Evolutionary conservation across 1,284 basidiomycete genomes (phyloP).

Genomic region (Marasmius oreades): DNA sequence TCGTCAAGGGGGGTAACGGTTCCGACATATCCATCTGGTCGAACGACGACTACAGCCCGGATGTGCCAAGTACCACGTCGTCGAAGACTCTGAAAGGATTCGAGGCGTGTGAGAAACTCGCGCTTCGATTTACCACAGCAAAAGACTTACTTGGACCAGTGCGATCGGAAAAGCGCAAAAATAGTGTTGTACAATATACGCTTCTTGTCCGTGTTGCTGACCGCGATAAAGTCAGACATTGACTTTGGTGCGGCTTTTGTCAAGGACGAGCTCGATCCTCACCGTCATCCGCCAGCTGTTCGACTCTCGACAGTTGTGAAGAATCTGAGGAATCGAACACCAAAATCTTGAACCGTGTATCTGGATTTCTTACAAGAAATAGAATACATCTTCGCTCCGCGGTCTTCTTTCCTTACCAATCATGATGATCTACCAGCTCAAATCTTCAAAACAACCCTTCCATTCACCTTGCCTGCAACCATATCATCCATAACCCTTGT

Average conservation of each 20-base stretch:
- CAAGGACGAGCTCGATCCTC: constrained; percentile 34
- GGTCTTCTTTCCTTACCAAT: neutral
- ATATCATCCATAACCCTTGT: constrained; percentile 31
- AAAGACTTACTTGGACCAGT: constrained; percentile 65
- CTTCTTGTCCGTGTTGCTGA: constrained; percentile 45
- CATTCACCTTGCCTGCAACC: constrained; percentile 28
- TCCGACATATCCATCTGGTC: constrained; percentile 76
- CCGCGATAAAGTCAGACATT: constrained; percentile 54
- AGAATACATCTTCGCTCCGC: too few relatives aligned
- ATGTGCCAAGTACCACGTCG: constrained; percentile 52
- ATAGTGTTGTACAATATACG: constrained; percentile 44
- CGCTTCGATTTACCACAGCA: neutral
- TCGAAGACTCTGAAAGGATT: constrained; percentile 39
- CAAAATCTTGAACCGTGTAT: constrained; percentile 71
- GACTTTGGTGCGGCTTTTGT: constrained; percentile 29
- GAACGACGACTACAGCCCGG: constrained; percentile 60
- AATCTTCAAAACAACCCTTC: constrained; percentile 27
- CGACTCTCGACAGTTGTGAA: constrained; percentile 36
- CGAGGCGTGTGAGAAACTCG: neutral
- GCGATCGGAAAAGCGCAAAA: constrained; percentile 47
- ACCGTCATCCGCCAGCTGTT: constrained; percentile 42
- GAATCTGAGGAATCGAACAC: constrained; percentile 51
- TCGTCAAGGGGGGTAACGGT: constrained; percentile 49
- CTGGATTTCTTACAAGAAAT: too few relatives aligned
- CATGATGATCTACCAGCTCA: neutral